phyloP scores from a whole-genome alignment of 192 early-diverging fungal species.

The Gamsiella multidivaricata region DNA sequence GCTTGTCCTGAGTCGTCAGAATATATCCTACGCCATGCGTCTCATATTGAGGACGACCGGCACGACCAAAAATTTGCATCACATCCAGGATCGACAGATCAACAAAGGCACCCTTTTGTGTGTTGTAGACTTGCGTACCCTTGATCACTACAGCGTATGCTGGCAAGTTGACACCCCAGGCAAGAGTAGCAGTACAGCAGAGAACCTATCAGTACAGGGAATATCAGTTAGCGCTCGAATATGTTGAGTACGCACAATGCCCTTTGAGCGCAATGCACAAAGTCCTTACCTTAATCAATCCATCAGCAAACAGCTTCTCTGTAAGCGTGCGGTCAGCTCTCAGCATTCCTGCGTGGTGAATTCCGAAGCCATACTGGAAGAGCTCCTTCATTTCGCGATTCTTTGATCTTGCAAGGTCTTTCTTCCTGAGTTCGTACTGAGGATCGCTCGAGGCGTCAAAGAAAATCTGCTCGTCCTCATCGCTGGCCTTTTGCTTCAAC shows the following conservation, averaged over 20 bases:
- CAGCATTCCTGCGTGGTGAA: slow-evolving; percentile 98
- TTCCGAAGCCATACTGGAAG: slow-evolving; percentile 84
- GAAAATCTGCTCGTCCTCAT: slow-evolving; percentile 68
- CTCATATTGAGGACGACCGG: slow-evolving; percentile 95
- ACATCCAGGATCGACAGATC: slow-evolving; percentile 98
- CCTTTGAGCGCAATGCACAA: background rate
- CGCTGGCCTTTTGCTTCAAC: slow-evolving; percentile 76
- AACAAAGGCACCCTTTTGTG: slow-evolving; percentile 92
- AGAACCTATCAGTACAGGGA: slow-evolving; percentile 67
- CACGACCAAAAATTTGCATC: slow-evolving; percentile 99
- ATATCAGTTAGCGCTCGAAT: background rate
- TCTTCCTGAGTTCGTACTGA: slow-evolving; percentile 60
- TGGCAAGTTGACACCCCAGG: slow-evolving; percentile 99
- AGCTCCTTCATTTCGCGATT: slow-evolving; percentile 92
- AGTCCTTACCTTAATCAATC: slow-evolving; percentile 68
- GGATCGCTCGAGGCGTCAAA: slow-evolving; percentile 69
- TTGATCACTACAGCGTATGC: slow-evolving; percentile 99
- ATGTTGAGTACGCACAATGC: background rate
- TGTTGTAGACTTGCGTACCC: slow-evolving; percentile 95
- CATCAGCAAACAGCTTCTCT: slow-evolving; percentile 92
- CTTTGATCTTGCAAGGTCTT: slow-evolving; percentile 76
- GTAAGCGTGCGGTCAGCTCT: slow-evolving; percentile 86
- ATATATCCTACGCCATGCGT: slow-evolving; percentile 94
- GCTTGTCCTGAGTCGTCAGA: slow-evolving; percentile 92
- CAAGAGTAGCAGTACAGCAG: slow-evolving; percentile 97